phyloP scores from a whole-genome alignment of 805 yeast genomes.

The Suhomyces vadensis region DNA sequence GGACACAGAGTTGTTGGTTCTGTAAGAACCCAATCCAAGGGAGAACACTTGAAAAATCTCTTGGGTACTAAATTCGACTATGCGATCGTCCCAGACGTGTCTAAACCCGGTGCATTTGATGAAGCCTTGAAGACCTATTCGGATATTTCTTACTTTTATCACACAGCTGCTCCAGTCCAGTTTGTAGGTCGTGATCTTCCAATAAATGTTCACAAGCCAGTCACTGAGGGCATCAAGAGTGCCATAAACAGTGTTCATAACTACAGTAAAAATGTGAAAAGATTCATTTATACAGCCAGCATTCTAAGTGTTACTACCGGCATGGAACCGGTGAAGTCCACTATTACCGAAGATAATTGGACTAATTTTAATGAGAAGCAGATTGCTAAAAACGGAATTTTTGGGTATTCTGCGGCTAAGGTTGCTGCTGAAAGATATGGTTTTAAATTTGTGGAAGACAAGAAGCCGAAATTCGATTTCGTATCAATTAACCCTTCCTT shows the following conservation, averaged over 20 bases:
- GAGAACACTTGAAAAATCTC: slow-evolving; percentile 13
- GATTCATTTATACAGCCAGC: slow-evolving; percentile 20
- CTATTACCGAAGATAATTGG: slow-evolving; percentile 51
- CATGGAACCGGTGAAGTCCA: slow-evolving; percentile 8
- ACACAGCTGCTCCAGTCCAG: slow-evolving; percentile 36
- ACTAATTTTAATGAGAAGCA: slow-evolving; percentile 54
- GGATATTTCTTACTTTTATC: slow-evolving; percentile 27
- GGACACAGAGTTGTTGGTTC: slow-evolving; percentile 28
- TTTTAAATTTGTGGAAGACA: slow-evolving; percentile 21
- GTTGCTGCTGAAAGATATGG: slow-evolving; percentile 22
- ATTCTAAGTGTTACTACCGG: slow-evolving; percentile 16
- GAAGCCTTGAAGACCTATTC: slow-evolving; percentile 26
- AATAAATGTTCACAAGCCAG: slow-evolving; percentile 26
- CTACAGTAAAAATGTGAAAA: slow-evolving; percentile 16
- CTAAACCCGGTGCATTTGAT: slow-evolving; percentile 27
- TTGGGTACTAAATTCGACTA: slow-evolving; percentile 20
- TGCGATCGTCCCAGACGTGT: slow-evolving; percentile 26
- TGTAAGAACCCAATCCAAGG: slow-evolving; percentile 25
- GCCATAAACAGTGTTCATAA: slow-evolving; percentile 19
- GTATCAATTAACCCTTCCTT: slow-evolving; percentile 55
- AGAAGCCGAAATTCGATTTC: slow-evolving; percentile 38
- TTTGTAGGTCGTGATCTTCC: slow-evolving; percentile 17
- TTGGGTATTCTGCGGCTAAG: slow-evolving; percentile 33
- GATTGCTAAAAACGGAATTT: slow-evolving; percentile 36
- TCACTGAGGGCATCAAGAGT: slow-evolving; percentile 29